Evolutionary conservation across 306 rosid genomes (phyloP), one percentile per base, ranked within the genome.

Genomic region (Canavalia ensiformis): DNA sequence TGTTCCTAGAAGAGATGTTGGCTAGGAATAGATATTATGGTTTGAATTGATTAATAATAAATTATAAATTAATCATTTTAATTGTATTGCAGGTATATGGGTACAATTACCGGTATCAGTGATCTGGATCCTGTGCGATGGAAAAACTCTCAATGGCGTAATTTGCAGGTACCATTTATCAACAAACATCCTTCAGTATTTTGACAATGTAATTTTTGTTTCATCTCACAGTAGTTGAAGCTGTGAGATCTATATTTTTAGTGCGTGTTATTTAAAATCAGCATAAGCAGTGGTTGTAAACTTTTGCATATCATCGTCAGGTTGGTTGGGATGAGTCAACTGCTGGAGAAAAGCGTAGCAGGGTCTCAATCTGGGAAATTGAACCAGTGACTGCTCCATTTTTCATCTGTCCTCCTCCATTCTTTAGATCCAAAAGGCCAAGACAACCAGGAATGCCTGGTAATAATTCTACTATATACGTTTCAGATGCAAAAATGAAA

Each of bases 271-370:
- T 31, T 42, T 35, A 13, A 5, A 11, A 76, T 76, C 8, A 18
- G 67, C 71, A 56, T 12, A 71, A 31, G 42, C 34, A 41, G 29
- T 31, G 73, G 52, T 49, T 71, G 37, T 30, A 30, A 50, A 71
- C 8, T 30, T 49, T 63, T 31, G 7, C 60, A 46, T 52, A 13
- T 80, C 46, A 68, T 50, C 45, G 51, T 44, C 83, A 95, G 99
- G 98, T 95, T 73, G 99, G 99, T 63, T 95, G 99, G 99, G 99
- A 95, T 80, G 99, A 95, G 87, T 92, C 99, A 54, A 90, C 93
- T 46, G 92, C 96, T 35, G 99, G 99, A 79, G 99, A 95, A 87
- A 86, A 97, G 84, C 90, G 93, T 37, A 87, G 88, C 76, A 83
- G 98, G 82, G 99, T 95, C 50, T 95, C 99, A 13, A 75, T 95